Evolutionary conservation across 805 yeast species (phyloP), one percentile per base, ranked within the genome.

Genomic region (Osmozyma mogii): DNA sequence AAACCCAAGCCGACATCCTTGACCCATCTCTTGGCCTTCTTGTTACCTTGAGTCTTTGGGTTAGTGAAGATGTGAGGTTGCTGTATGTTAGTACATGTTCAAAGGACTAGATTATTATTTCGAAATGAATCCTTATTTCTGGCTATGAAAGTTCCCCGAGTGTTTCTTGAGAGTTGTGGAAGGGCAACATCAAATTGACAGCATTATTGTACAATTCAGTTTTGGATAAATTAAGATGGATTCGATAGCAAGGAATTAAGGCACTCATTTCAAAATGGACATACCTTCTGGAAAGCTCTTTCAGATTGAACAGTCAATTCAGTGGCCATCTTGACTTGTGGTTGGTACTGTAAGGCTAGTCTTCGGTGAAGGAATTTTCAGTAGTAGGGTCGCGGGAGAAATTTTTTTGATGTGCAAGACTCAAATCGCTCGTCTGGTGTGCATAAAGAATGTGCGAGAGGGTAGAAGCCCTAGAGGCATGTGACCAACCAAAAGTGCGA

Each of bases 51-150:
- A 60, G 96, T 80, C 85, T 92, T 92, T 80, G 97, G 87, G 89
- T 92, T 92, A 76, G 87, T 88, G 95, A 92, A 92, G 80, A 92
- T 89, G 80, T 92, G 98, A 67, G 97, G 98, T 84, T 92, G 99
- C 99, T 84, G 61, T 22, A 25, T 40, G 71, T 65, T 62, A 62
- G 70, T 64, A 64, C 38, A 19, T 26, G n/a, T n/a, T n/a, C n/a
- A n/a, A n/a, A n/a, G n/a, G n/a, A n/a, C n/a, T n/a, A n/a, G n/a
- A n/a, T n/a, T n/a, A n/a, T n/a, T n/a, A n/a, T n/a, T n/a, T n/a
- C n/a, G n/a, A n/a, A n/a, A n/a, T n/a, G n/a, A n/a, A n/a, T n/a
- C n/a, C n/a, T n/a, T n/a, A n/a, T n/a, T n/a, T n/a, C n/a, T n/a
- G n/a, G n/a, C n/a, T n/a, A n/a, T n/a, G n/a, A n/a, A n/a, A n/a